Base-by-base conservation (phyloP, 108 stramenopile species). In the Pseudonitzschia delicatissima region DNA sequence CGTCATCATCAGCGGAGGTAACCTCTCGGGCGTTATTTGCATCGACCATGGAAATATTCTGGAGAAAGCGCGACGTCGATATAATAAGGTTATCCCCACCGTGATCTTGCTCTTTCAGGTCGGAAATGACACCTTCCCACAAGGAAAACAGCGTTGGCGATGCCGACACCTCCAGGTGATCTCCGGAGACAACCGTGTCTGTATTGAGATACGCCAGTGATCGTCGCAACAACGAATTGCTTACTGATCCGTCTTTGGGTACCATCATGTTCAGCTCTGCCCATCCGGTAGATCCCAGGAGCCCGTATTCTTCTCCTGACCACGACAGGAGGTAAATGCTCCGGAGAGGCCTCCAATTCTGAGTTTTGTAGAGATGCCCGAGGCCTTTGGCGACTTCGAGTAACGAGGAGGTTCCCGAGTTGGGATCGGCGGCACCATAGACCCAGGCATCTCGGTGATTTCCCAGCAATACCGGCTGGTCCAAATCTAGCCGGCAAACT, bases 361-460 rank as follows among this genome's bases (percentile, higher is more conserved):
- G 44, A 13, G 35, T 55, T 36, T 55, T 48, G 9, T 57, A 45
- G 9, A 88, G 70, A 40, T 27, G 36, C 5, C 82, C 82, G 21
- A 88, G 62, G 23, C 82, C 77, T 35, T 66, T 68, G 15, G 82
- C 87, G 0, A 88, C 80, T 62, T 88, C 87, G 8, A 88, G 23
- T 40, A 85, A 48, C n/a, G 75, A 45, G 1, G 82, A 70, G 2
- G 84, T 85, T 15, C 87, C 87, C 15, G 69, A 72, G 59, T 88
- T 88, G 23, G 87, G 87, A 71, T 88, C 87, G 29, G 68, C 83
- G 17, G 86, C 87, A 4, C 87, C 87, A 57, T 74, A 85, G 12
- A 88, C 81, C 87, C 87, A 88, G 8, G 87, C 87, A 66, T 88
- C 87, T 12, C 87, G 74, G 51, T 88, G 87, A 60, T 88, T 88